Base-by-base conservation (phyloP, 345 rosid genomes). In the Citropsis articulata region DNA sequence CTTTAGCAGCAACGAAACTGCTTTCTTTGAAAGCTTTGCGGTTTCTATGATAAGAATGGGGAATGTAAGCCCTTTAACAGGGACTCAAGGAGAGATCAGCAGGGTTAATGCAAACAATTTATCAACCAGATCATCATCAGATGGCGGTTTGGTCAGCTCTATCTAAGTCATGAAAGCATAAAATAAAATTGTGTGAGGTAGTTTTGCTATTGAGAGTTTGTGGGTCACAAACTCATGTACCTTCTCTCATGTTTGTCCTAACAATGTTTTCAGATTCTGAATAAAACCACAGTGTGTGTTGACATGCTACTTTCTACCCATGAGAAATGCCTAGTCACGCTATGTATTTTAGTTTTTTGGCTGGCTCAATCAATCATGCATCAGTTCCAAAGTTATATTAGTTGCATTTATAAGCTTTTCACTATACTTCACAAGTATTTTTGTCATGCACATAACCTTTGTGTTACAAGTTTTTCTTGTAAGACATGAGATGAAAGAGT, bases 21-120 rank as follows among this genome's bases (percentile, higher is more conserved):
- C 84, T 67, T 91, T 92, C 82, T 90, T 92, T 61, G 81, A 86
- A 62, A 82, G 85, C 63, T 92, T 92, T 80, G 87, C 38, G 70
- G 66, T 25, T 48, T 90, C 94, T n/a, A 89, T 90, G 92, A 83
- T 89, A n/a, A 83, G 82, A 8, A 90, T 92, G 96, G 96, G 96
- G 31, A 89, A 91, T 45, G 66, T 91, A 28, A 80, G 88, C 76
- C 81, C 81, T 0, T 75, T 89, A 55, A 84, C 93, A 0, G 92
- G 93, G 28, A 83, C 65, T 45, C 78, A 14, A 24, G 93, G 96
- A 38, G 89, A 92, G 81, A 81, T 92, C 75, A 90, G 86, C 0
- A 80, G 56, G 21, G 89, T 88, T 60, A 89, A 90, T 72, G 86
- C 68, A 24, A 9, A 66, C 48, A 77, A 53, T 53, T 18, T 53